Evolutionary conservation across 805 yeast species (phyloP), one percentile per base, ranked within the genome.

Genomic region (Ogataea philodendri): DNA sequence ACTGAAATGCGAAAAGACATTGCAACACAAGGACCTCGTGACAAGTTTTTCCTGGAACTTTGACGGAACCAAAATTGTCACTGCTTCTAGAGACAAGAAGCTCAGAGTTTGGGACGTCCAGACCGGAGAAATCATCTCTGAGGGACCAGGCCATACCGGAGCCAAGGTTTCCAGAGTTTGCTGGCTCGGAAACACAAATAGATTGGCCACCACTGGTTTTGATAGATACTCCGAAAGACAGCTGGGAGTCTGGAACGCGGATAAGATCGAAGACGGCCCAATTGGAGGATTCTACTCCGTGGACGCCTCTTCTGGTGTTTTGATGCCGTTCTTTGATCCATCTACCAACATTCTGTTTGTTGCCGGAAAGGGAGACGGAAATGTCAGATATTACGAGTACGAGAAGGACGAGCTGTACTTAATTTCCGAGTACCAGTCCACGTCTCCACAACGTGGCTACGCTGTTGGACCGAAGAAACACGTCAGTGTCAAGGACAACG

Each of bases 351-450:
- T 89, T 40, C 69, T 93, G 41, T 93, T 83, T 55, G 67, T 93
- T 43, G 97, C 95, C 20, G 99, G 98, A 50, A 90, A 93, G 62
- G 97, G 97, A 60, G 98, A 93, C 61, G 97, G 97, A 52, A 93
- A 90, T 60, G 86, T 93, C 53, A 84, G 96, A 55, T 90, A 90
- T 65, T 93, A 69, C 57, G 98, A 93, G 67, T 87, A 75, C 60
- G 87, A 80, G 44, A 77, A 84, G 52, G 97, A 90, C 53, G 83
- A 80, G 52, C 69, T 93, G 37, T 80, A 70, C 62, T 86, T 84
- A 49, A 65, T 93, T 41, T 84, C 95, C n/a, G 96, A 90, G 59
- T 93, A 74, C 60, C 80, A 81, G 42, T 87, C 97, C 3, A 75
- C 79, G 3, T 94, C 86, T 21, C 93, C 98, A 2, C 98, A 93